Evolutionary conservation across 1,139 yeast species (phyloP).

Genomic region (Yamadazyma diddensiae): DNA sequence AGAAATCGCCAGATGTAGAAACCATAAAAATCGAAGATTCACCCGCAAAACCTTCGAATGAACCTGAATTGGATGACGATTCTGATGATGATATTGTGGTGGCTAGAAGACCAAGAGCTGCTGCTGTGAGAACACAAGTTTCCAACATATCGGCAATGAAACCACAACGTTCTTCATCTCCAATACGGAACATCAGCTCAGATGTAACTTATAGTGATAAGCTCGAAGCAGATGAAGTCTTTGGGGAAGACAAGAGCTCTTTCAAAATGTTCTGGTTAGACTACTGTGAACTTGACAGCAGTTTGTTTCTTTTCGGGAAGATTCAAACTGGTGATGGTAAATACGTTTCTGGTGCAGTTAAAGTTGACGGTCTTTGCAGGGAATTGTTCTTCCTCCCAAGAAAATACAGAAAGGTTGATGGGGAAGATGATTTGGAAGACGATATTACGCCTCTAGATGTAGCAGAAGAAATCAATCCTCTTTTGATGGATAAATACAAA

Average conservation of each 20-base stretch:
- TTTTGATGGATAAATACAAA: conserved; percentile 61
- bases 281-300: conserved; percentile 71
- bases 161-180: conserved; percentile 17
- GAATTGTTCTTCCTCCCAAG: conserved; percentile 82
- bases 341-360: conserved; percentile 74
- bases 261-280: conserved; percentile 90
- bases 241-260: conserved; percentile 35
- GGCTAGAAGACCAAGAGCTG: conserved; percentile 42
- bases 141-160: conserved; percentile 22
- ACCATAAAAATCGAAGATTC: not conserved
- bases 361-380: conserved; percentile 65
- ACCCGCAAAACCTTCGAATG: conserved; percentile 6
- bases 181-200: conserved; percentile 19
- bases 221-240: conserved; percentile 40
- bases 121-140: conserved; percentile 25
- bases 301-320: conserved; percentile 82
- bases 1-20: too few species aligned
- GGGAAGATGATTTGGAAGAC: conserved; percentile 36
- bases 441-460: conserved; percentile 61
- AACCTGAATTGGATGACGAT: conserved; percentile 21
- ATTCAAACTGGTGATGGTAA: conserved; percentile 56
- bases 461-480: conserved; percentile 70
- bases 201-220: conserved; percentile 38
- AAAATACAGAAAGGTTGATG: conserved; percentile 32
- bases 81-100: conserved; percentile 57